phyloP scores from a whole-genome alignment of 352 stramenopile genomes.

The Phytophthora fragariaefolia region DNA sequence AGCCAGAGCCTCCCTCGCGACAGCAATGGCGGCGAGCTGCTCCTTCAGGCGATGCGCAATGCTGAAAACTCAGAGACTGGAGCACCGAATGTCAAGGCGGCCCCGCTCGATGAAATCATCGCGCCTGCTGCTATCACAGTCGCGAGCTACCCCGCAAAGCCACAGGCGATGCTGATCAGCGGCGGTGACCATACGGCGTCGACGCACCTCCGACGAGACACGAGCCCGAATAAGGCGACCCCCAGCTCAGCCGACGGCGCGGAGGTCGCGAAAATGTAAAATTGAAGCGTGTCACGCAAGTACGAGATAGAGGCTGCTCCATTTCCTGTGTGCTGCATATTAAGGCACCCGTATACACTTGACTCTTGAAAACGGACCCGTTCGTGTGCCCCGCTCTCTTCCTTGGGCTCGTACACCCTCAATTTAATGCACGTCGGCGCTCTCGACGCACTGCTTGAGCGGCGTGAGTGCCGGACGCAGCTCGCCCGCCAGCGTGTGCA shows the following conservation, averaged over 20 bases:
- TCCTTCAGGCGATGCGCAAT: conserved; percentile 25
- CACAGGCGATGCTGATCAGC: conserved; percentile 29
- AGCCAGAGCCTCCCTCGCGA: conserved; percentile 22
- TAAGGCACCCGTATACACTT: conserved; percentile 19
- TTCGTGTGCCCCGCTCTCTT: neutral
- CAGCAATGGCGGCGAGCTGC: conserved; percentile 9
- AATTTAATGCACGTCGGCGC: conserved; percentile 68
- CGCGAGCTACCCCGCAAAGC: conserved; percentile 29
- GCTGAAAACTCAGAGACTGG: neutral
- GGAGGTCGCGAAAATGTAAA: conserved; percentile 24
- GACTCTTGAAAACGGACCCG: neutral
- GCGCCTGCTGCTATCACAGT: conserved; percentile 29
- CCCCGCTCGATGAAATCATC: conserved; percentile 22
- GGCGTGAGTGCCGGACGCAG: conserved; percentile 65
- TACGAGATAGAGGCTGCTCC: conserved; percentile 21
- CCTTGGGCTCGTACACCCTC: too few relatives aligned
- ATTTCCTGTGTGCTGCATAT: conserved; percentile 18
- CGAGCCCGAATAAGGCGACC: conserved; percentile 21
- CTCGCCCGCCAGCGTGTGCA: conserved; percentile 65
- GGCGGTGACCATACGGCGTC: conserved; percentile 17
- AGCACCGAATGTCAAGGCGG: neutral
- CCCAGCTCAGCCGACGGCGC: conserved; percentile 3
- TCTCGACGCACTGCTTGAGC: conserved; percentile 79
- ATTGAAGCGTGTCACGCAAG: conserved; percentile 21
- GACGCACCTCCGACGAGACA: conserved; percentile 21